Percentiles rank a stretch among this genome's conserved stretches.
phyloP scores from a whole-genome alignment of 345 rosid genomes.

The Populus nigra region DNA sequence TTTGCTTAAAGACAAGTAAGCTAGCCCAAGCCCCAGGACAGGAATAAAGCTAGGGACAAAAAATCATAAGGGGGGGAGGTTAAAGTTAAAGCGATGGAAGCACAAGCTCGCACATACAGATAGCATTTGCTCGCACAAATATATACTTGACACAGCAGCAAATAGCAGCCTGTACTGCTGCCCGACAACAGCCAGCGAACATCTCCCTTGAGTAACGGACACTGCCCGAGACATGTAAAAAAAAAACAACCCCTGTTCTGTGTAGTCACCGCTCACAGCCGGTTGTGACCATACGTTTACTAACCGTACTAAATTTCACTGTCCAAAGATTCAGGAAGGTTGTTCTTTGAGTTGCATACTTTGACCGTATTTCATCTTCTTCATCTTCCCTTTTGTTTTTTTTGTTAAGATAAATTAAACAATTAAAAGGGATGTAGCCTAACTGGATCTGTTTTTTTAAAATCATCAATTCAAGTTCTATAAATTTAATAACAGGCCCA shows the following conservation, averaged over 20 bases:
- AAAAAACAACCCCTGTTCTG: neutral
- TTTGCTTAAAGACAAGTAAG: slow-evolving; percentile 71
- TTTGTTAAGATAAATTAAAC: too few relatives aligned
- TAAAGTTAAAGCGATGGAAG: slow-evolving; percentile 25
- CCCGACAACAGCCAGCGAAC: slow-evolving; percentile 40
- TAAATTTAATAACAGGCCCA: too few relatives aligned
- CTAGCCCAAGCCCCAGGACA: slow-evolving; percentile 33
- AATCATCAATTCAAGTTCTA: too few relatives aligned
- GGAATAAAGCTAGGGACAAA: slow-evolving; percentile 57
- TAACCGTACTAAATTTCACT: slow-evolving; percentile 30
- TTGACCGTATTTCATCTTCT: neutral
- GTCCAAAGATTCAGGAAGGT: neutral
- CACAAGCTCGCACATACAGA: neutral
- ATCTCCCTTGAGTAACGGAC: slow-evolving; percentile 9
- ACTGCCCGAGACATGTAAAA: neutral
- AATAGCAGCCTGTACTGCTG: slow-evolving; percentile 19
- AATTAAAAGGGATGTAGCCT: too few relatives aligned
- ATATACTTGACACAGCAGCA: slow-evolving; percentile 9
- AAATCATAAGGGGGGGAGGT: slow-evolving; percentile 3
- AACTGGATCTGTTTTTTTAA: too few relatives aligned
- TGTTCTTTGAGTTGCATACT: neutral
- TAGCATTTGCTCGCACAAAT: too few relatives aligned
- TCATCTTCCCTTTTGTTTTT: too few relatives aligned
- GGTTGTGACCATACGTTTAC: slow-evolving; percentile 24
- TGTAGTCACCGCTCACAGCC: slow-evolving; percentile 42